These are phyloP conservation scores for Saitozyma sp. DNA, from an alignment of 768 basidiomycete genomes.

Conservation along the genomic window DNA sequence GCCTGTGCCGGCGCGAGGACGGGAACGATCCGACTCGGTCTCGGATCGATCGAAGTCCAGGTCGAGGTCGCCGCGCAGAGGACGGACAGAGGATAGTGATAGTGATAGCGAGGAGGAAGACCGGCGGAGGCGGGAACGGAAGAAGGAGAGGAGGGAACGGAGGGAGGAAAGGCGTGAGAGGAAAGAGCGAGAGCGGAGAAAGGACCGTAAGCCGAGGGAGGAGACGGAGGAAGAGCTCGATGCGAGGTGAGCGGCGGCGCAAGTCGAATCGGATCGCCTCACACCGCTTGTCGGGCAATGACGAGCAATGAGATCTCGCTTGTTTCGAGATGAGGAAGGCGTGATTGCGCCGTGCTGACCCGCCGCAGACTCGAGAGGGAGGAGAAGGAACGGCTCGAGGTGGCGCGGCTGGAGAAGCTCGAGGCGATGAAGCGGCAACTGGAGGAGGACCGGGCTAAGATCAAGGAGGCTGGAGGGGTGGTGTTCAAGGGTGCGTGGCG, in stretches of 20 bases:
- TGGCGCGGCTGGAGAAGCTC: slow-evolving; percentile 24
- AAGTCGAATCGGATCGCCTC: neutral
- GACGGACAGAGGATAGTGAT: slow-evolving; percentile 2
- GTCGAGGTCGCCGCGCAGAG: slow-evolving; percentile 5
- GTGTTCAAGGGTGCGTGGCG: slow-evolving; percentile 46
- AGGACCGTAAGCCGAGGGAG: slow-evolving; percentile 55
- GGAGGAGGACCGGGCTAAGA: slow-evolving; percentile 28
- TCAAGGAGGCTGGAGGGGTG: slow-evolving; percentile 37
- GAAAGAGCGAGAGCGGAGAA: slow-evolving; percentile 11
- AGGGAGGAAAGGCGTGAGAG: slow-evolving; percentile 37
- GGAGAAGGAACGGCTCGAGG: slow-evolving; percentile 46
- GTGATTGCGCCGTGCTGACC: too few species aligned
- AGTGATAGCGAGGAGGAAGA: slow-evolving; percentile 36
- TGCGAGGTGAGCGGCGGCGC: slow-evolving; percentile 25
- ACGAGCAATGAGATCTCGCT: neutral
- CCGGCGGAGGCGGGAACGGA: slow-evolving; percentile 57
- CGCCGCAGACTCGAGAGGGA: slow-evolving; percentile 40
- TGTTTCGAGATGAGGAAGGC: too few species aligned
- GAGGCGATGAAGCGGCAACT: slow-evolving; percentile 32
- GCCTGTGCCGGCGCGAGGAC: slow-evolving; percentile 15
- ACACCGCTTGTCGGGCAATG: neutral
- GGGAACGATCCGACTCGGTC: slow-evolving; percentile 20
- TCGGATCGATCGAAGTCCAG: slow-evolving; percentile 12
- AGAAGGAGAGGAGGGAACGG: slow-evolving; percentile 18
- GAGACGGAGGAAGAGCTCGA: slow-evolving; percentile 50